Percentiles rank a stretch among this genome's conserved stretches.
Conservation (phyloP, 352 stramenopile genomes). For the Phytophthora crassamura region DNA sequence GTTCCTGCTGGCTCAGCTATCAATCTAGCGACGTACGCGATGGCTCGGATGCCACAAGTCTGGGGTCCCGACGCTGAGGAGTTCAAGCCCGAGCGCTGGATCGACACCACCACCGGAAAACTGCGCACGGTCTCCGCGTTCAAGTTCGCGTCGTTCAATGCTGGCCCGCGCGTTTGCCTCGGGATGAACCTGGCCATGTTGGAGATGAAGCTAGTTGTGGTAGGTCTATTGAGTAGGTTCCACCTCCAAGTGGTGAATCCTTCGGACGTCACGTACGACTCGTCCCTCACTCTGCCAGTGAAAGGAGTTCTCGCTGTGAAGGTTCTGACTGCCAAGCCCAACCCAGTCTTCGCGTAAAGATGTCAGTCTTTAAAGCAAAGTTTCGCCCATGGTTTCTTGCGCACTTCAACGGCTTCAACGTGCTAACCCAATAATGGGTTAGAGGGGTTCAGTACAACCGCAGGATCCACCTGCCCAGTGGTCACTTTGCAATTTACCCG, state of each 20-base stretch:
- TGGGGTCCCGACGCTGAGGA: constrained; percentile 55
- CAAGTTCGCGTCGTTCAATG: constrained; percentile 73
- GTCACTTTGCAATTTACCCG: no score
- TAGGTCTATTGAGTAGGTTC: constrained; percentile 56
- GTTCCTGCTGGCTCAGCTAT: constrained; percentile 33
- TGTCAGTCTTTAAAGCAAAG: no score
- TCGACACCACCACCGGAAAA: constrained; percentile 41
- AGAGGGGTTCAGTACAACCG: no score
- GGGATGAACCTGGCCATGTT: constrained; percentile 73
- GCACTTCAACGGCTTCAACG: no score
- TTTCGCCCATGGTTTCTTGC: no score
- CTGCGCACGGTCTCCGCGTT: constrained; percentile 40
- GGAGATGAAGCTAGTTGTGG: constrained; percentile 78
- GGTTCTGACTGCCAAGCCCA: not conserved
- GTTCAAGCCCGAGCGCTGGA: constrained; percentile 63
- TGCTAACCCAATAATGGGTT: no score
- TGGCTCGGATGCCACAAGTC: constrained; percentile 49
- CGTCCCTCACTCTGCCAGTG: constrained; percentile 52
- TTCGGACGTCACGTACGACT: constrained; percentile 47
- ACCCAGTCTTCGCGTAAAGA: no score
- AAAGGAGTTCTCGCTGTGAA: constrained; percentile 30
- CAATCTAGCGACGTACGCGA: constrained; percentile 45
- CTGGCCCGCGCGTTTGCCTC: constrained; percentile 63
- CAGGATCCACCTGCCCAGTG: no score
- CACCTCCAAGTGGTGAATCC: constrained; percentile 36